Evolutionary conservation across 2,329 filamentous ascomycete genomes (phyloP).

Genomic region (Aspergillus latus): DNA sequence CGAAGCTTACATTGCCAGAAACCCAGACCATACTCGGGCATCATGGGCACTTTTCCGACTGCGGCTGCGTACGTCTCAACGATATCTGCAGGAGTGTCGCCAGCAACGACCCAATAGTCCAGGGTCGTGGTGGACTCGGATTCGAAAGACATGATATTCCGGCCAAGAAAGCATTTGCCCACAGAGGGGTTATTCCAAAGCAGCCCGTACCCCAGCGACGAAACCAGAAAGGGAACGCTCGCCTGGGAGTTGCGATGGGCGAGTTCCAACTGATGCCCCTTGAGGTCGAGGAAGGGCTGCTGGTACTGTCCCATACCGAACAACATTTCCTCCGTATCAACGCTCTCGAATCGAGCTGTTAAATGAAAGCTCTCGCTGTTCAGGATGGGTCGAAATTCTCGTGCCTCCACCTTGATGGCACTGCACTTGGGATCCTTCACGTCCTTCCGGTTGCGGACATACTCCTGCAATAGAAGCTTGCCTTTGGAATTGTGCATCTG

Average conservation of each 20-base stretch:
- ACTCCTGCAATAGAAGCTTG: constrained; percentile 54
- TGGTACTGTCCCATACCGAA: constrained; percentile 71
- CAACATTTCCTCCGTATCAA: constrained; percentile 57
- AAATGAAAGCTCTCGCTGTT: constrained; percentile 56
- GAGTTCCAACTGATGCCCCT: constrained; percentile 62
- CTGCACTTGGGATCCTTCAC: constrained; percentile 59
- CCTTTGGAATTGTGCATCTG: constrained; percentile 47
- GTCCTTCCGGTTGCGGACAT: constrained; percentile 52
- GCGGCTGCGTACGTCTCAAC: constrained; percentile 56
- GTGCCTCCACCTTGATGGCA: constrained; percentile 56
- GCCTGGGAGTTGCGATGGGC: constrained; percentile 68
- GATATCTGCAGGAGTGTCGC: constrained; percentile 56
- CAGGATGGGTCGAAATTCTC: constrained; percentile 58
- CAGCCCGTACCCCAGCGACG: constrained; percentile 61
- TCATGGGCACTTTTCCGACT: constrained; percentile 63
- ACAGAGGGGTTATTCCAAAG: constrained; percentile 67
- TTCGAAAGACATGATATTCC: constrained; percentile 62
- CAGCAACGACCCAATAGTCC: constrained; percentile 66
- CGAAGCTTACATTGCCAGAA: constrained; percentile 70
- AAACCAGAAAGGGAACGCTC: constrained; percentile 62
- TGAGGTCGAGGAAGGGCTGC: constrained; percentile 62
- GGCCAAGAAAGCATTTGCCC: constrained; percentile 61
- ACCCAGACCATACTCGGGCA: constrained; percentile 67
- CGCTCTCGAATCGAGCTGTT: constrained; percentile 59
- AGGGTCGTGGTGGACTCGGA: constrained; percentile 57